Evolutionary conservation across 1,284 basidiomycete genomes (phyloP), one percentile per base, ranked within the genome.

Genomic region (Ceratobasidium sp.): DNA sequence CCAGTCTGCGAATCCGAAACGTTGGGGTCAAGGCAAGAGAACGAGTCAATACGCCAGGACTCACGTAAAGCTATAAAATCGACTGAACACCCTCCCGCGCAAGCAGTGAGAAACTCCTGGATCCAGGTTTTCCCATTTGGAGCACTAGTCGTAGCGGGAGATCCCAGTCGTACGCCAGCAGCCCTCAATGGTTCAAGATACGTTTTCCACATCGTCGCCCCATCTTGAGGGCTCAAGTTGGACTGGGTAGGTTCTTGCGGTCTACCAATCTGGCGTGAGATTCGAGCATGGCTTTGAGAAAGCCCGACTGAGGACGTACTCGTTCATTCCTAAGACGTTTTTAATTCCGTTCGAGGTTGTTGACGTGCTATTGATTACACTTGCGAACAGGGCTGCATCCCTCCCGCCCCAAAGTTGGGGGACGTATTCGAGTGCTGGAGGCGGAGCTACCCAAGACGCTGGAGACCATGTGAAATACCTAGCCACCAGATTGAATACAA

Each of bases 1-100:
- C 81, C 83, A 87, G 78, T 92, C 79, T 78, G 58, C 8, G 22
- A 46, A 9, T 16, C 31, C 19, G 22, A n/a, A 75, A 22, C 29
- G 31, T 71, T 37, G 0, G 34, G 58, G 37, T 2, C 11, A 27
- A 73, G n/a, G 24, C 22, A 29, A 34, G 31, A 29, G 29, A 16
- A 29, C 77, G 41, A 58, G 81, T 37, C 11, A 19, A 51, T 29
- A 29, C 8, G 22, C 16, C 14, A 59, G 46, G 11, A 71, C 82
- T 78, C 79, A 80, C 83, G 84, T 39, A 85, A 69, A 13, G 85
- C 83, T 37, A 85, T 79, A 74, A 85, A 84, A 77, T 86, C 84
- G 3, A 84, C 81, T 29, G 81, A 81, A 76, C 84, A 85, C 0
- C 81, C 81, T 16, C 81, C 82, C 7, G 76, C 74, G 76, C 85